Evolutionary conservation across 2,329 filamentous ascomycete genomes (phyloP).

Genomic region (Sclerotinia minor): DNA sequence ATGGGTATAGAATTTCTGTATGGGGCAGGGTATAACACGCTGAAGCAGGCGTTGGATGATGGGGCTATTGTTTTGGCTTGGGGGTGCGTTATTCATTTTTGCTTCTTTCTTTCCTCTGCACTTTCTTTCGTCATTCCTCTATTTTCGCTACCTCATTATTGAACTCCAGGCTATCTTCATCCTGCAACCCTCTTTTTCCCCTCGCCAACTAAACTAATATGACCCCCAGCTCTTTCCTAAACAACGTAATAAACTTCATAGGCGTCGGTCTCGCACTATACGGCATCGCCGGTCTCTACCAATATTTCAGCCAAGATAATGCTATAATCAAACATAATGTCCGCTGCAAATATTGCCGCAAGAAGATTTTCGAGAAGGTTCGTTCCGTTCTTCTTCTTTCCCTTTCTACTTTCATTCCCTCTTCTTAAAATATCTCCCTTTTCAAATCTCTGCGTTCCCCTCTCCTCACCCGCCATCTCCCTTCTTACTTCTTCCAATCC

Average conservation of each 20-base stretch:
- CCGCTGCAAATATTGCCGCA: conserved; percentile 68
- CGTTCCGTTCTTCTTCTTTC: conserved; percentile 28
- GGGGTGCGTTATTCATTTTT: conserved; percentile 50
- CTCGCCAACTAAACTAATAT: not conserved
- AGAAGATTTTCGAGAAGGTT: conserved; percentile 63
- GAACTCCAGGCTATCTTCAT: not conserved
- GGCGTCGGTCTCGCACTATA: conserved; percentile 67
- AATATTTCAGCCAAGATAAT: conserved; percentile 55
- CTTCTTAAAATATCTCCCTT: not conserved
- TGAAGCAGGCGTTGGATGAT: conserved; percentile 66
- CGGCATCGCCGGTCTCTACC: conserved; percentile 61
- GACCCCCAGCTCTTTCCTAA: conserved; percentile 56
- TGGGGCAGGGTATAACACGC: conserved; percentile 63
- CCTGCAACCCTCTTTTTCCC: no score
- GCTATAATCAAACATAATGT: conserved; percentile 70
- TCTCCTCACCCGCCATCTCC: no score
- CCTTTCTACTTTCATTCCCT: not conserved
- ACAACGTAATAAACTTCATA: conserved; percentile 64
- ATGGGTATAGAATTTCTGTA: conserved; percentile 18
- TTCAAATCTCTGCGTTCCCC: no score
- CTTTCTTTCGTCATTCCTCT: not conserved
- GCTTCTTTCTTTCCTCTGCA: not conserved
- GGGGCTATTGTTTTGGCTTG: conserved; percentile 73
- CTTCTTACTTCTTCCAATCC: not conserved
- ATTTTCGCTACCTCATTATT: not conserved